Evolutionary conservation across 371 early-diverging fungal genomes (phyloP), one percentile per base, ranked within the genome.

Genomic region (Mortierella sp.): DNA sequence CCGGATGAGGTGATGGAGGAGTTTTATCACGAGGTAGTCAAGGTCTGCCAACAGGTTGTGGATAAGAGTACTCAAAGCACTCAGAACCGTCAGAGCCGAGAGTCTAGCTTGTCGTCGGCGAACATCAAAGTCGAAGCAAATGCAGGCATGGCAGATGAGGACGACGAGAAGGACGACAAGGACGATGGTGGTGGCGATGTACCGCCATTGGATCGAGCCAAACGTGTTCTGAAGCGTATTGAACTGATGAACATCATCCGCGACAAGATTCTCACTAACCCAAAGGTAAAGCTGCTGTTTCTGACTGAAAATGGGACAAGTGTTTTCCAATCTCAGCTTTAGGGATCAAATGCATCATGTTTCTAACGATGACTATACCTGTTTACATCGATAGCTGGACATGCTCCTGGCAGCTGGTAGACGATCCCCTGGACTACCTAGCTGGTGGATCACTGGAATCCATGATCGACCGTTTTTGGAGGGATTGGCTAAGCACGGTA

Each of bases 401-500:
- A 70, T 57, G 0, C 63, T 70, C 2, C 51, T 76, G 55, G 78
- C 70, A 1, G 78, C 69, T 4, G 61, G 65, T 12, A 47, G 74
- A n/a, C 62, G 65, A 4, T 66, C 65, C 41, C 61, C 64, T 60
- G 69, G 67, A 21, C 14, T 80, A 18, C 73, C 63, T 45, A 88
- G 87, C 23, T 94, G 93, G 91, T 92, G 93, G 91, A 76, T 84
- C 57, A 84, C 83, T 0, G 87, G 85, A 26, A 64, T 72, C 3
- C 91, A 93, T 67, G 94, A 94, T 65, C 81, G 82, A 41, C 87
- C 88, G 16, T 87, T 94, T 31, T 63, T 94, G 61, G 80, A 82
- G 28, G 93, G 88, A 0, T 81, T 94, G 38, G 88, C 89, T 21
- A 85, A 84, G 47, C 92, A 91, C 72, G 95, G 95, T 24, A 76